Evolutionary conservation across 228 moss, liverwort and hornwort genomes (phyloP).

Genomic region (Sphagnum magellanicum): DNA sequence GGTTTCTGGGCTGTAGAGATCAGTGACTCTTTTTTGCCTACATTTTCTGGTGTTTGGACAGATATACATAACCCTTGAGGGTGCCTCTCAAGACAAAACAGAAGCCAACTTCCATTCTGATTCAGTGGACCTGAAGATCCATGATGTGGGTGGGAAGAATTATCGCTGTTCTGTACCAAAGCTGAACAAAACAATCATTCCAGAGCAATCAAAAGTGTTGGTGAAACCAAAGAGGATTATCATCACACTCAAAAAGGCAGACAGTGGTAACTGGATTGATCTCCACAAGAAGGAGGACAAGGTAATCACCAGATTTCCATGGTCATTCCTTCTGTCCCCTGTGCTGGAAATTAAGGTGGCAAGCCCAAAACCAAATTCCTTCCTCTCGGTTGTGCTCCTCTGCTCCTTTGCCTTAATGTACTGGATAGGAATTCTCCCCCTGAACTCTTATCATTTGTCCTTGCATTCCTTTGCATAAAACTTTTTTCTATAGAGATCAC

Average conservation of each 20-base stretch:
- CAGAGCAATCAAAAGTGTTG: conserved; percentile 37
- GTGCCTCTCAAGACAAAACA: conserved; percentile 60
- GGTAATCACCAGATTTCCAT: conserved; percentile 13
- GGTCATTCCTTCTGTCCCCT: too few species aligned
- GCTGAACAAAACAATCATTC: conserved; percentile 43
- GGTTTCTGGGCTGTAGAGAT: too few species aligned
- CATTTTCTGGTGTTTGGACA: conserved; percentile 6
- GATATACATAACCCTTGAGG: conserved; percentile 72
- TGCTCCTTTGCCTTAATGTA: too few species aligned
- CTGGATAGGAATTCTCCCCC: too few species aligned
- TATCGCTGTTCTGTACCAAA: conserved; percentile 62
- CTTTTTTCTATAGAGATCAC: too few species aligned
- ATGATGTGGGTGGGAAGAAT: conserved; percentile 63
- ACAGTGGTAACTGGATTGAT: conserved; percentile 51
- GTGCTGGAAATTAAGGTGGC: too few species aligned
- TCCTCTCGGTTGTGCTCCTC: too few species aligned
- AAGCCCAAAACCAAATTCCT: too few species aligned
- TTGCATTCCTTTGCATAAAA: too few species aligned
- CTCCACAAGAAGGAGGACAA: conserved; percentile 77
- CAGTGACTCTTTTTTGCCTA: too few species aligned
- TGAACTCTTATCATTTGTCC: too few species aligned
- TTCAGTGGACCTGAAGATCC: conserved; percentile 53
- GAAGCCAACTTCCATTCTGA: conserved; percentile 37
- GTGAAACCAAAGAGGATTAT: conserved; percentile 70
- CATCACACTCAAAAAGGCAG: conserved; percentile 52